Percentiles rank a stretch among this genome's conserved stretches.
Conservation (phyloP, 2,329 filamentous ascomycete genomes). For the Colletotrichum tamarilloi region DNA sequence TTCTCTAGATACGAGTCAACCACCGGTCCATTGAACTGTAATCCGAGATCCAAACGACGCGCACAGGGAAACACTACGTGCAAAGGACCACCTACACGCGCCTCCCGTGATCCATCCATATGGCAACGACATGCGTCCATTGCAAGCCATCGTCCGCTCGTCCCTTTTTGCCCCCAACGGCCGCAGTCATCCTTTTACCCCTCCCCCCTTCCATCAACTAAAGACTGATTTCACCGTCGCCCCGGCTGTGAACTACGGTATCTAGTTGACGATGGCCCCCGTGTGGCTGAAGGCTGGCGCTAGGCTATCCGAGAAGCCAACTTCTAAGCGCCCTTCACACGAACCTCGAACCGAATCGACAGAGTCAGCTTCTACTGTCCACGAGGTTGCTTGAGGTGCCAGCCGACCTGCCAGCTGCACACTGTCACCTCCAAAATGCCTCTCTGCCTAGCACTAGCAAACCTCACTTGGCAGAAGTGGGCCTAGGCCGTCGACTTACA, state of each 20-base stretch:
- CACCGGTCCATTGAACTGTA: background rate
- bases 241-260: conserved; percentile 1
- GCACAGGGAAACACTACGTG: background rate
- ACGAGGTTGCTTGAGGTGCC: background rate
- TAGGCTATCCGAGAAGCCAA: conserved; percentile 19
- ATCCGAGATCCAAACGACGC: background rate
- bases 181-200: background rate
- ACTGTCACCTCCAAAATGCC: conserved; percentile 22
- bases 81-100: background rate
- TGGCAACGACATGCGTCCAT: conserved; percentile 11
- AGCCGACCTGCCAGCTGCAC: background rate
- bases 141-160: conserved; percentile 5
- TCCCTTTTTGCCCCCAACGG: conserved; percentile 3
- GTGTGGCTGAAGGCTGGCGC: conserved; percentile 22
- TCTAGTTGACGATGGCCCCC: background rate
- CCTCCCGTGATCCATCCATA: background rate
- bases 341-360: conserved; percentile 21
- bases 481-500: conserved; percentile 30
- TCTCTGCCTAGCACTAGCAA: conserved; percentile 22
- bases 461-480: conserved; percentile 20
- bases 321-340: conserved; percentile 20
- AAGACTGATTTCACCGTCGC: background rate
- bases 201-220: background rate
- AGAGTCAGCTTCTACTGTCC: background rate
- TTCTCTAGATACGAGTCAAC: background rate